These are phyloP conservation scores for Eleusine indica DNA, from an alignment of 176 grass and related monocot genomes.

Conservation along the genomic window DNA sequence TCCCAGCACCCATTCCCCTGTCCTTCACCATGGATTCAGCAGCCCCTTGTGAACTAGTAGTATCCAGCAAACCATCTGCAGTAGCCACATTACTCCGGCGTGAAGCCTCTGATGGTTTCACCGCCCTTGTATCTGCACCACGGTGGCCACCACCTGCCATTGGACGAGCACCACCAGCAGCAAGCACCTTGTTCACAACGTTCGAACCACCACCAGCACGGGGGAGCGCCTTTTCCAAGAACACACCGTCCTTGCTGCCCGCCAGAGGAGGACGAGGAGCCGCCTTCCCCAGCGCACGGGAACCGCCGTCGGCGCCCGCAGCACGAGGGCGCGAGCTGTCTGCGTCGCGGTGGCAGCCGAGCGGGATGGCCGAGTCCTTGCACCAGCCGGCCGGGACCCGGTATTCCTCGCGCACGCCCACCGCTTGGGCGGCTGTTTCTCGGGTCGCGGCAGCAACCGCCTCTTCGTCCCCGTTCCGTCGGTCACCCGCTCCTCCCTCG, in stretches of 20 bases:
- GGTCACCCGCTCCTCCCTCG: background rate
- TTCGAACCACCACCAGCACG: background rate
- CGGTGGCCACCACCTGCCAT: background rate
- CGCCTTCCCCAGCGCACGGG: background rate
- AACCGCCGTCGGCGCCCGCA: background rate
- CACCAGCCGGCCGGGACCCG: background rate
- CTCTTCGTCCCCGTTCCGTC: background rate
- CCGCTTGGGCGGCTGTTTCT: slow-evolving; percentile 23
- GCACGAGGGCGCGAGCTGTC: background rate
- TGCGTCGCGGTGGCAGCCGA: background rate
- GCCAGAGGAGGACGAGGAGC: background rate
- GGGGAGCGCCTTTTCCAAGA: background rate
- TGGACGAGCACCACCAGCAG: background rate
- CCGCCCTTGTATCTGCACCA: background rate
- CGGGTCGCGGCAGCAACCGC: background rate
- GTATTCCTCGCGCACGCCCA: background rate
- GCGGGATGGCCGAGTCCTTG: background rate
- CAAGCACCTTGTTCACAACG: background rate
- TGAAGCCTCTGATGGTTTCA: slow-evolving; percentile 9
- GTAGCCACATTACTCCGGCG: background rate
- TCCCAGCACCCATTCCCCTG: background rate
- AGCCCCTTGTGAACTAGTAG: background rate
- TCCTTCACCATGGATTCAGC: background rate
- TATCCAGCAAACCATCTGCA: background rate
- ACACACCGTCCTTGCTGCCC: background rate